Percentiles rank a stretch among this genome's conserved stretches.
phyloP scores from a whole-genome alignment of 371 early-diverging fungal genomes.

The Actinomortierella wolfii region DNA sequence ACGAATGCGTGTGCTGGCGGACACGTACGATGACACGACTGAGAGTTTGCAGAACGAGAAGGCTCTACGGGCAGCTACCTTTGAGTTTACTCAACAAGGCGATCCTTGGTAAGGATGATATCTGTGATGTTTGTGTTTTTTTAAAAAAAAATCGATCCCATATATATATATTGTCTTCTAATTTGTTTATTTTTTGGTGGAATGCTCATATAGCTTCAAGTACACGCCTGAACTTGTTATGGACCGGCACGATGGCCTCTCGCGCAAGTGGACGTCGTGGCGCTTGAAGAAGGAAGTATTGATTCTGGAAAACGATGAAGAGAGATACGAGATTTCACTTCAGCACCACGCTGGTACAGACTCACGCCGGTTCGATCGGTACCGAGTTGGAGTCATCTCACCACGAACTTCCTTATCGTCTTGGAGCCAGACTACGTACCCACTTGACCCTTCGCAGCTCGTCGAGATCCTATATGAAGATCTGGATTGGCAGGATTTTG shows the following conservation, averaged over 20 bases:
- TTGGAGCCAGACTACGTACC: conserved; percentile 27
- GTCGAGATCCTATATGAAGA: conserved; percentile 38
- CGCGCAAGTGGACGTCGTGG: conserved; percentile 45
- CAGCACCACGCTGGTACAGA: conserved; percentile 38
- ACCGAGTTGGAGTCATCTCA: conserved; percentile 38
- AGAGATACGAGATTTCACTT: conserved; percentile 42
- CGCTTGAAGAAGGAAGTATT: conserved; percentile 39
- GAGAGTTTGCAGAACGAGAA: conserved; percentile 40
- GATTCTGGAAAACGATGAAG: conserved; percentile 44
- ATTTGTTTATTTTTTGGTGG: too few species aligned
- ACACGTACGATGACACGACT: conserved; percentile 33
- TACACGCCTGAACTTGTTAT: conserved; percentile 47
- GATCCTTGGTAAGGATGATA: conserved; percentile 59
- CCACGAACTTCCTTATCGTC: conserved; percentile 31
- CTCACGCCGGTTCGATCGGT: conserved; percentile 34
- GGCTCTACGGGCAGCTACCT: conserved; percentile 44
- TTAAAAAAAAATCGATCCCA: neutral
- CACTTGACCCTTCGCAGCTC: conserved; percentile 9
- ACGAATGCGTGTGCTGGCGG: conserved; percentile 32
- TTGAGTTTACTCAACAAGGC: conserved; percentile 52
- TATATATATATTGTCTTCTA: too few species aligned
- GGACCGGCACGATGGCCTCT: conserved; percentile 45
- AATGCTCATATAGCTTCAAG: conserved; percentile 45
- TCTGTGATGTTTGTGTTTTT: neutral
- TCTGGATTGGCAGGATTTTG: conserved; percentile 46